Evolutionary conservation across 257 asterid species (phyloP), one percentile per base, ranked within the genome.

Genomic region (Leptodermis oblonga): DNA sequence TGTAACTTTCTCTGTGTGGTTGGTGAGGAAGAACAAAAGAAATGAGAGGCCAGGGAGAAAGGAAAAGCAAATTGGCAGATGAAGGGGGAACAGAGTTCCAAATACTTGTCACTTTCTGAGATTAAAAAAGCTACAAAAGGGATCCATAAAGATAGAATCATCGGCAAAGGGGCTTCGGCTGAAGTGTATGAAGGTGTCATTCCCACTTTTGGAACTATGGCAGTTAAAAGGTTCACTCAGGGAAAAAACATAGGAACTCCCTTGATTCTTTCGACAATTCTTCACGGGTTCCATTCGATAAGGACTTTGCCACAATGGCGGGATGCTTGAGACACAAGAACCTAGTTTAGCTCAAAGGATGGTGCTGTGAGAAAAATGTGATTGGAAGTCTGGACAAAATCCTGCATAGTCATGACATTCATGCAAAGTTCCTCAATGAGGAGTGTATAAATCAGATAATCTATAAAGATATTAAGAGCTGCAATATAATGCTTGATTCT

Each of bases 321-420:
- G 94, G 96, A 0, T 92, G 93, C 65, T 82, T 89, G 74, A 84
- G 81, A 83, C 97, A 92, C 84, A 89, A 82, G 78, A 86, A 92
- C 69, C 67, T 92, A 59, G 88, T 89, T 54, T 92, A 84, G 78
- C 80, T 92, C 0, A 86, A 81, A 41, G 97, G 97, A 9, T 92
- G 96, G 96, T 92, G 96, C 55, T 87, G 94, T 49, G 96, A 89
- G 86, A 83, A 80, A 79, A 81, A 83, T 30, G 98, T 89, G 39
- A 53, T 86, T 62, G 95, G 97, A 26, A 89, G 92, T 75, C 75
- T 89, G 0, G 89, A 89, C 59, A 83, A 81, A 15, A 66, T 79
- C 33, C 86, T 92, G 46, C 93, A 87, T 20, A 20, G 68, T 0
- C 73, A 73, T 3, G 61, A 72, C 6, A 55, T 28, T 52, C 33